Evolutionary conservation across 202 grass and related monocot species (phyloP).

Genomic region (Elaeis oleifera): DNA sequence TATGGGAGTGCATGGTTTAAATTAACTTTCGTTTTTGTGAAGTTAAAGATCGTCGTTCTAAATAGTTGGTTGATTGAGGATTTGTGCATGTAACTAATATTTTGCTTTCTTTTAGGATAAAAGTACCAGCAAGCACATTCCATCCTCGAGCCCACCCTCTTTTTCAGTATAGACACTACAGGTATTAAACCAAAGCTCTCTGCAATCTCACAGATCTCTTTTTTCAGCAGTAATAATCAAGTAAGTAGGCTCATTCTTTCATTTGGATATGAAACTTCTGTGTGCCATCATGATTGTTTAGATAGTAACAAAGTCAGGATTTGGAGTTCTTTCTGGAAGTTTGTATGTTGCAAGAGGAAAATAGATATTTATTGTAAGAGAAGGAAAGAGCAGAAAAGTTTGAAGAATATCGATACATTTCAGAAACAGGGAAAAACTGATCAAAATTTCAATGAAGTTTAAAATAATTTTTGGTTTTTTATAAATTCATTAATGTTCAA

Average conservation of each 20-base stretch:
- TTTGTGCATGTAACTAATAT: conserved; percentile 13
- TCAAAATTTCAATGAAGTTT: too few relatives aligned
- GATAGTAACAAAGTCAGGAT: too few relatives aligned
- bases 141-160: conserved; percentile 78
- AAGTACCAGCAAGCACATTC: conserved; percentile 82
- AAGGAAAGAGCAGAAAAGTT: too few relatives aligned
- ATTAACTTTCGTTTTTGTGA: neutral
- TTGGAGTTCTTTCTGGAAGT: too few relatives aligned
- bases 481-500: too few relatives aligned
- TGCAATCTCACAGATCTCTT: conserved; percentile 1
- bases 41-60: conserved; percentile 3
- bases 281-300: too few relatives aligned
- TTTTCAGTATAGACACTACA: conserved; percentile 98
- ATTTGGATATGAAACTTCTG: neutral
- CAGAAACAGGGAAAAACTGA: too few relatives aligned
- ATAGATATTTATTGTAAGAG: too few relatives aligned
- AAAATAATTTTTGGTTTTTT: too few relatives aligned
- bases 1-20: too few relatives aligned
- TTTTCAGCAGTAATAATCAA: neutral
- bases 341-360: too few relatives aligned
- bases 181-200: conserved; percentile 37
- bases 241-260: neutral
- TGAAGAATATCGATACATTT: too few relatives aligned
- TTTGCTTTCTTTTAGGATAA: conserved; percentile 48
- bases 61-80: conserved; percentile 1